Conservation (phyloP, 2,329 filamentous ascomycete genomes). For the Colletotrichum eleusines region DNA sequence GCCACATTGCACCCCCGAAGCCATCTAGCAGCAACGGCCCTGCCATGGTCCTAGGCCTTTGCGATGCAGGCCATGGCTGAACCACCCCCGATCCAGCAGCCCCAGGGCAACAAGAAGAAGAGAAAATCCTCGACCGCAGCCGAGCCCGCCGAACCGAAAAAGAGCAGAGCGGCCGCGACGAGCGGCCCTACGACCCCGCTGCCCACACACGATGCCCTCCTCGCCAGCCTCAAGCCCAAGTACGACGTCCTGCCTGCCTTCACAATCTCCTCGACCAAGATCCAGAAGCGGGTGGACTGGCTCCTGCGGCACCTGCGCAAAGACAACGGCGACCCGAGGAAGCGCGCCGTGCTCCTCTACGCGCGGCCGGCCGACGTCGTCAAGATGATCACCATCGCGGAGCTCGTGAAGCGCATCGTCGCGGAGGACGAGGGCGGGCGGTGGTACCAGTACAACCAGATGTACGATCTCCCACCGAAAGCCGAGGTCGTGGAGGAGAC, state of each 20-base stretch:
- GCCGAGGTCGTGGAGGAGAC: slow-evolving; percentile 57
- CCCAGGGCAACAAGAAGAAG: slow-evolving; percentile 31
- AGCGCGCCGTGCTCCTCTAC: slow-evolving; percentile 61
- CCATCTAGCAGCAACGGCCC: slow-evolving; percentile 7
- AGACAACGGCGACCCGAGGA: slow-evolving; percentile 45
- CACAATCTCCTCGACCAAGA: slow-evolving; percentile 71
- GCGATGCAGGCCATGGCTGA: slow-evolving; percentile 22
- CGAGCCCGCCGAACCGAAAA: slow-evolving; percentile 33
- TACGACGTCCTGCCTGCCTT: slow-evolving; percentile 65
- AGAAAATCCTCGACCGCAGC: slow-evolving; percentile 28
- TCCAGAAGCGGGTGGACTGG: slow-evolving; percentile 65
- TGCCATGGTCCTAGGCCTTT: slow-evolving; percentile 14
- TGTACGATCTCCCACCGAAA: slow-evolving; percentile 61
- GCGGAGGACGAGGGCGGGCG: slow-evolving; percentile 48
- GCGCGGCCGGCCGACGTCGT: slow-evolving; percentile 64
- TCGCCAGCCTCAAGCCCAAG: slow-evolving; percentile 58
- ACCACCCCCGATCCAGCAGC: neutral
- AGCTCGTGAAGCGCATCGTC: slow-evolving; percentile 71
- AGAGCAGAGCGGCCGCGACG: slow-evolving; percentile 11
- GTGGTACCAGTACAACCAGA: slow-evolving; percentile 70
- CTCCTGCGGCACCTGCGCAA: slow-evolving; percentile 58
- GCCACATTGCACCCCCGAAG: neutral
- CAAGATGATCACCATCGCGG: slow-evolving; percentile 77
- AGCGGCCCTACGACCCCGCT: slow-evolving; percentile 46
- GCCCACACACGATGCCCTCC: slow-evolving; percentile 57